phyloP scores from a whole-genome alignment of 495 filamentous ascomycete species.

The Staphylotrichum longicolle region DNA sequence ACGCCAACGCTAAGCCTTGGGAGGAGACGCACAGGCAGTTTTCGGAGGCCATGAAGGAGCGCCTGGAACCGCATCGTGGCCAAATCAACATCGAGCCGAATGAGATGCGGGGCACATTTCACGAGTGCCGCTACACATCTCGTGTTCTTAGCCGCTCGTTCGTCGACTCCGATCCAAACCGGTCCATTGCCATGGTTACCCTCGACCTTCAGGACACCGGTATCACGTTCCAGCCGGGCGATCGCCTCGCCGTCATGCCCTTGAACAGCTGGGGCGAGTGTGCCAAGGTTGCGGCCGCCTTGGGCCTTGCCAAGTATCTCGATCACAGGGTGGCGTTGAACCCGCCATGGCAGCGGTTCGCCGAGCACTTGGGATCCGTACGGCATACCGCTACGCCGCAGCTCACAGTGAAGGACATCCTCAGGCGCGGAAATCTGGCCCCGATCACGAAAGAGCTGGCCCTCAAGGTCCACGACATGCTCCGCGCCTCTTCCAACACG shows the following conservation, averaged over 20 bases:
- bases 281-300: constrained; percentile 47
- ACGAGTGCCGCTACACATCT: constrained; percentile 50
- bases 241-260: constrained; percentile 51
- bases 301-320: constrained; percentile 43
- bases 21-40: constrained; percentile 52
- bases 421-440: constrained; percentile 47
- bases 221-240: constrained; percentile 50
- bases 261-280: constrained; percentile 50
- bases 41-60: constrained; percentile 54
- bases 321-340: constrained; percentile 36
- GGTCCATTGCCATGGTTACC: constrained; percentile 47
- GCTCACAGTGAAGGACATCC: constrained; percentile 48
- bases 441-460: constrained; percentile 51
- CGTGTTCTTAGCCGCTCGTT: constrained; percentile 41
- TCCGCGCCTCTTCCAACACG: constrained; percentile 48
- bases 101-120: constrained; percentile 52
- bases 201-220: constrained; percentile 48
- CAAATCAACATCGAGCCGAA: constrained; percentile 45
- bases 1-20: constrained; percentile 44
- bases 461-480: constrained; percentile 40
- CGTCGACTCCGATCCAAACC: constrained; percentile 44
- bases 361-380: constrained; percentile 44
- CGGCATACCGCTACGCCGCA: constrained; percentile 29
- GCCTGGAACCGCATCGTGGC: constrained; percentile 47
- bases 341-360: constrained; percentile 45